phyloP scores from a whole-genome alignment of 768 basidiomycete species.

The Rhizopogon vesiculosus region DNA sequence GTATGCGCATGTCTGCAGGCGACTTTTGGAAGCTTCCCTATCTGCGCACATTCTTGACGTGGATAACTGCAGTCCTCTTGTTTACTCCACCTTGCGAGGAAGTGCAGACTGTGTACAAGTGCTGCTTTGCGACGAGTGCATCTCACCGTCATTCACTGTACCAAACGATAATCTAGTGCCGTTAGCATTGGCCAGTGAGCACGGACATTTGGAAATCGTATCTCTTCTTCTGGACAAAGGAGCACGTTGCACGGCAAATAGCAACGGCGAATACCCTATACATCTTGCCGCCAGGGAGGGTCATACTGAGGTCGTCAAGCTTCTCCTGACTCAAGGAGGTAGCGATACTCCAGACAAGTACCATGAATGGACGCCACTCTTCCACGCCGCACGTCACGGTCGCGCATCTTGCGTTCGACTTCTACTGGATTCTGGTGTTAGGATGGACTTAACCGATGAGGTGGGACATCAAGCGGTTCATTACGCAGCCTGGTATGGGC shows the following conservation, averaged over 20 bases:
- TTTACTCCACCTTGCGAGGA: constrained; percentile 89
- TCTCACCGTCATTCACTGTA: constrained; percentile 54
- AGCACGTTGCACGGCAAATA: constrained; percentile 77
- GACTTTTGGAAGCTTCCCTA: constrained; percentile 65
- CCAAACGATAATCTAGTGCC: constrained; percentile 73
- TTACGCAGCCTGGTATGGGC: constrained; percentile 97
- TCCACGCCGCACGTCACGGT: constrained; percentile 90
- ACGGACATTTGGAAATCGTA: constrained; percentile 83
- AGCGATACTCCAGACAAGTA: constrained; percentile 94
- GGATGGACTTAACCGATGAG: constrained; percentile 79
- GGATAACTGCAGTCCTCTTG: constrained; percentile 92
- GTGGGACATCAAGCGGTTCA: constrained; percentile 80
- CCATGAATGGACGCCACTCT: constrained; percentile 96
- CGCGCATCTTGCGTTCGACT: constrained; percentile 67
- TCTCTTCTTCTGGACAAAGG: constrained; percentile 72
- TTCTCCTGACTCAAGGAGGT: constrained; percentile 69
- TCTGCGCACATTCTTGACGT: constrained; percentile 73
- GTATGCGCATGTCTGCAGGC: constrained; percentile 68
- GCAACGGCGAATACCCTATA: constrained; percentile 94
- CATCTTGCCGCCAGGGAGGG: constrained; percentile 95
- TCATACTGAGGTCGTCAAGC: constrained; percentile 75
- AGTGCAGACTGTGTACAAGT: constrained; percentile 77
- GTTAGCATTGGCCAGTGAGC: constrained; percentile 85
- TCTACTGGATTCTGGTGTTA: constrained; percentile 76
- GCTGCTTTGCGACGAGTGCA: constrained; percentile 70